A percentile compares a stretch with the other conserved stretches of the same genome.
phyloP scores from a whole-genome alignment of 1,139 yeast genomes.

The Diutina siamensis region DNA sequence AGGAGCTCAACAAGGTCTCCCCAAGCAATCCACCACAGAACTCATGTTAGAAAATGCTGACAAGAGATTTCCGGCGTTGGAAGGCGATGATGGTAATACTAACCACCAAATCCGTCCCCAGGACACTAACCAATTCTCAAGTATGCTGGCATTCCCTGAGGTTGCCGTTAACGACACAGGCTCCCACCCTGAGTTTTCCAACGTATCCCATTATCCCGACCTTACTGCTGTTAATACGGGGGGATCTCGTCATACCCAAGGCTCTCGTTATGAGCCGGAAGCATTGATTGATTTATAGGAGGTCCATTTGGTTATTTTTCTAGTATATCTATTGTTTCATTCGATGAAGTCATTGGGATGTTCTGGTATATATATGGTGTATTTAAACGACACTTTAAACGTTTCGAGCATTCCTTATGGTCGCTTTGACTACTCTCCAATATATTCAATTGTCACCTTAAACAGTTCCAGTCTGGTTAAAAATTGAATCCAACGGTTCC shows the following conservation, averaged over 20 bases:
- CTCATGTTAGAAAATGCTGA: neutral
- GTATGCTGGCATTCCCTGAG: conserved; percentile 4
- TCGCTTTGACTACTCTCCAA: too few relatives aligned
- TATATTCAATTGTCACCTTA: too few relatives aligned
- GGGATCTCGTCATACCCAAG: conserved; percentile 3
- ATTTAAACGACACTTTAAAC: too few relatives aligned
- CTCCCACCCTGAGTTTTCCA: neutral
- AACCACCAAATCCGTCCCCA: neutral
- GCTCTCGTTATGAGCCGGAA: conserved; percentile 4
- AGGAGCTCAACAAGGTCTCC: neutral
- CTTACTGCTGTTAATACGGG: neutral
- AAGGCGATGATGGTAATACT: neutral
- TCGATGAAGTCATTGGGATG: too few relatives aligned
- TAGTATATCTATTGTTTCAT: too few relatives aligned
- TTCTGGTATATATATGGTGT: too few relatives aligned
- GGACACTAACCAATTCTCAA: neutral
- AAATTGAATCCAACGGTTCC: too few relatives aligned
- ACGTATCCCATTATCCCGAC: neutral
- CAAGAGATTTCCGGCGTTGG: conserved; percentile 2
- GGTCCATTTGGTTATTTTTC: too few relatives aligned
- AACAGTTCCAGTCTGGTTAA: too few relatives aligned
- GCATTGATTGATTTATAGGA: conserved; percentile 3
- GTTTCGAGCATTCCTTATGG: too few relatives aligned
- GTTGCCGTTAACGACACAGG: neutral
- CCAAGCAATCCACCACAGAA: conserved; percentile 1